Conservation (phyloP, 225 moss, liverwort and hornwort species). For the Lunularia cruciata region DNA sequence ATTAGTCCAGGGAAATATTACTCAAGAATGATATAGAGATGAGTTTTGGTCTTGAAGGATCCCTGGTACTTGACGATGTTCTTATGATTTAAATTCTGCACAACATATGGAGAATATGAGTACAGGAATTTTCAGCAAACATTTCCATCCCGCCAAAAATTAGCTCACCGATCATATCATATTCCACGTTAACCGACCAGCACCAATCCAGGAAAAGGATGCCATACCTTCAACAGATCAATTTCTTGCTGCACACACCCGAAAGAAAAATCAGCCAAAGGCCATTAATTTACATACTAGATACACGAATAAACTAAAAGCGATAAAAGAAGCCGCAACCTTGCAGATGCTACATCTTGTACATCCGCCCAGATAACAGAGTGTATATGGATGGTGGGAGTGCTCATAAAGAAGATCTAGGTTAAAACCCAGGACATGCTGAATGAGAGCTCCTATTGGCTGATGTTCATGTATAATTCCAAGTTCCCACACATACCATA, state of each 20-base stretch:
- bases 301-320: not conserved
- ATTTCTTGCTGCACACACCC: slow-evolving; percentile 76
- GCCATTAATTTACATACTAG: not conserved
- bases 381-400: no score
- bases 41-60: slow-evolving; percentile 95
- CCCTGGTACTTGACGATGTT: slow-evolving; percentile 99
- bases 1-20: slow-evolving; percentile 41
- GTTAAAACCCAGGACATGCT: no score
- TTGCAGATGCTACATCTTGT: not conserved
- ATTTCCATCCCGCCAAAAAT: not conserved
- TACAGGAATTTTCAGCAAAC: not conserved
- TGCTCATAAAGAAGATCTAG: no score
- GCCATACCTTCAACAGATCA: slow-evolving; percentile 73
- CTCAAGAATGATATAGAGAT: slow-evolving; percentile 98
- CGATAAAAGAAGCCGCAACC: not conserved
- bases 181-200: not conserved
- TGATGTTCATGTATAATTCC: no score
- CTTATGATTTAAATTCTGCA: slow-evolving; percentile 92
- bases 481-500: slow-evolving; percentile 79
- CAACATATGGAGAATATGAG: slow-evolving; percentile 4
- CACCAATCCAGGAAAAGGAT: not conserved
- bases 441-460: no score
- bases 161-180: not conserved
- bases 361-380: not conserved
- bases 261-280: not conserved